Conservation (phyloP, 2,329 filamentous ascomycete species). For the Diaporthe citrichinensis region DNA sequence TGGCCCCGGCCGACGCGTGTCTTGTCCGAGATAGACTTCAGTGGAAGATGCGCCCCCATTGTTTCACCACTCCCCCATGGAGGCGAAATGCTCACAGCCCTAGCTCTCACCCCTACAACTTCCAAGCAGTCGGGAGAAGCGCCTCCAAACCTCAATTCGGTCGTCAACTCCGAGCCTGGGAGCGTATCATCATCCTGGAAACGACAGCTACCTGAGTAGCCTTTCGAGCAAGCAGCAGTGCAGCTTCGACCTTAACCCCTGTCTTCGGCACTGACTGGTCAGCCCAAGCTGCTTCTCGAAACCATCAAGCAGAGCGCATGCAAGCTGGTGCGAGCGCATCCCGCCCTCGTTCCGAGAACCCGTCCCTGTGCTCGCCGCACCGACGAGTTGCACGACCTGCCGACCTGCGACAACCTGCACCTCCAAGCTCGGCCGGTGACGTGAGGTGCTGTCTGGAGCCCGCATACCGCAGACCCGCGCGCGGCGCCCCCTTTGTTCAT, state of each 20-base stretch:
- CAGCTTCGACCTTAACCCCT: constrained; percentile 5
- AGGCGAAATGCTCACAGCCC: constrained; percentile 21
- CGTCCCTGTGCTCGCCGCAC: background rate
- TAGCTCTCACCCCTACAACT: background rate
- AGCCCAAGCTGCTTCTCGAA: background rate
- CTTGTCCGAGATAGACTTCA: constrained; percentile 24
- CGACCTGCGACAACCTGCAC: constrained; percentile 21
- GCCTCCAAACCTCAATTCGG: background rate
- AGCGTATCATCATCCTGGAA: background rate
- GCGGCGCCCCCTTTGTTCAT: background rate
- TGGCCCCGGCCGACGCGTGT: constrained; percentile 34
- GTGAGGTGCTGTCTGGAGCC: background rate
- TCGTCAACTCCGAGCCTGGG: background rate
- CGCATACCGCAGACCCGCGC: too few relatives aligned
- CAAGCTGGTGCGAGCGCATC: background rate
- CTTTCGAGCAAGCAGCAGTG: background rate
- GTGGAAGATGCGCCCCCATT: constrained; percentile 19
- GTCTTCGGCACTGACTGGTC: background rate
- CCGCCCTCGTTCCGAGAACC: background rate
- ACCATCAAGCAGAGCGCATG: background rate
- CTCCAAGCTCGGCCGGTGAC: constrained; percentile 13
- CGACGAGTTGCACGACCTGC: background rate
- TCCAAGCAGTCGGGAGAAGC: constrained; percentile 17
- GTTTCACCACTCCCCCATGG: constrained; percentile 34
- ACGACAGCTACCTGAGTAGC: background rate